Base-by-base conservation (phyloP, 192 early-diverging fungal species). In the Coemansia sp. region DNA sequence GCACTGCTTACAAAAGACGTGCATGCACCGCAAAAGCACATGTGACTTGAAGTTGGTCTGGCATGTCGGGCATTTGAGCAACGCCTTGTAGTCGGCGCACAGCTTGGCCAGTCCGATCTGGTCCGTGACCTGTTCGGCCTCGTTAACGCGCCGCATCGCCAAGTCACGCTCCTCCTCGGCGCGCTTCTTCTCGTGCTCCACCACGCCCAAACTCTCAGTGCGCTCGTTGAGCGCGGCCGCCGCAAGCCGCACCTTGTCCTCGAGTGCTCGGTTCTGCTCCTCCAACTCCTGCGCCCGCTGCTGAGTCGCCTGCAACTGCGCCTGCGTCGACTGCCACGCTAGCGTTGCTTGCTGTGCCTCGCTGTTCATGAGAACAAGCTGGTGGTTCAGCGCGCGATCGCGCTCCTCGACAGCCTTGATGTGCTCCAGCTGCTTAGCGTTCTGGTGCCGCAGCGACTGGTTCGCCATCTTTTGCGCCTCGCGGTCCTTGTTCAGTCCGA, bases 1-100 rank as follows among this genome's bases (percentile, higher is more conserved):
- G 69, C 96, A 98, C 62, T 86, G 79, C 64, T 93, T 92, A 84
- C 96, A 98, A 84, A 98, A 98, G 15, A 91, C 91, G 67, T 98
- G 96, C 95, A 96, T 96, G 76, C 96, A 98, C 34, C 91, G 86
- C 55, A 85, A 31, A 12, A 98, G 74, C 3, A 90, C 82, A 69
- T 92, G 92, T 31, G 86, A 87, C 68, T 94, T 93, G 82, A 97
- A 95, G 48, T 92, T 85, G 25, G 81, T 88, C 64, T 87, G 87
- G 81, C 96, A 98, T 46, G 92, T 89, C 23, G 88, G 87, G 69
- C 96, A 98, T 78, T 94, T 96, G 37, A 96, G 86, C 43, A 97
- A 71, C n/a, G 89, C 83, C 89, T 94, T 83, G 72, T 85, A 85
- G 61, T 77, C 77, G 3, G 75, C 72, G 23, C 70, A 84, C 49